Percentiles rank a stretch among this genome's conserved stretches.
Conservation (phyloP, 139 green algal species). For the Diplosphaera chodatii region DNA sequence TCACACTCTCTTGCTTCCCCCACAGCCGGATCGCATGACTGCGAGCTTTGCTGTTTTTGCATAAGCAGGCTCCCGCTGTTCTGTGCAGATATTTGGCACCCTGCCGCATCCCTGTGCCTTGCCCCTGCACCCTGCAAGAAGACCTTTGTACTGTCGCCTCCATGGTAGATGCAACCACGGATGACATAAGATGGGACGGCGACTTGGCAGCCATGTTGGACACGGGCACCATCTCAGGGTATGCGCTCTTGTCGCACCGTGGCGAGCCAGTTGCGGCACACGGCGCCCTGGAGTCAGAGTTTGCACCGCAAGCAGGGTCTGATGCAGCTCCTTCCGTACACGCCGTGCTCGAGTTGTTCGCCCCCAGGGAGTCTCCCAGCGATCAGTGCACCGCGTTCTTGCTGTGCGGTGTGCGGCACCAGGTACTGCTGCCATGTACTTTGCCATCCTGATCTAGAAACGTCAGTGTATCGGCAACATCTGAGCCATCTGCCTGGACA, state of each 20-base stretch:
- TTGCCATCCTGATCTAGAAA: too few relatives aligned
- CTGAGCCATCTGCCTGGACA: too few relatives aligned
- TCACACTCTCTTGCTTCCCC: too few relatives aligned
- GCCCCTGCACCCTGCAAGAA: too few relatives aligned
- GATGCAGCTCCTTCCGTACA: not conserved
- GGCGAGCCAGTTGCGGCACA: not conserved
- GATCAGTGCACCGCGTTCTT: not conserved
- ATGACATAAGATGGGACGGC: not conserved
- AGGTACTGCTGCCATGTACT: not conserved
- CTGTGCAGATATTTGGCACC: too few relatives aligned
- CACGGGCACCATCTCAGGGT: not conserved
- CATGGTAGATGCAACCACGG: too few relatives aligned
- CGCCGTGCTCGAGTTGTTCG: not conserved
- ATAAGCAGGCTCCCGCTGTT: too few relatives aligned
- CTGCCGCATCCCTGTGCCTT: too few relatives aligned
- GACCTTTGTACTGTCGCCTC: not conserved
- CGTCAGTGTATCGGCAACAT: too few relatives aligned
- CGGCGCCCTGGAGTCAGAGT: not conserved
- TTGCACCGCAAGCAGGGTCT: not conserved
- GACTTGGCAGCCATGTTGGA: not conserved
- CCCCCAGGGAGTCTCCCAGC: not conserved
- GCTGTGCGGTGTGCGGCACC: not conserved
- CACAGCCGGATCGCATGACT: too few relatives aligned
- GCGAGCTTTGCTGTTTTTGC: too few relatives aligned
- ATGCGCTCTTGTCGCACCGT: not conserved